phyloP scores from a whole-genome alignment of 2,329 filamentous ascomycete species.

The Aspergillus sp. region DNA sequence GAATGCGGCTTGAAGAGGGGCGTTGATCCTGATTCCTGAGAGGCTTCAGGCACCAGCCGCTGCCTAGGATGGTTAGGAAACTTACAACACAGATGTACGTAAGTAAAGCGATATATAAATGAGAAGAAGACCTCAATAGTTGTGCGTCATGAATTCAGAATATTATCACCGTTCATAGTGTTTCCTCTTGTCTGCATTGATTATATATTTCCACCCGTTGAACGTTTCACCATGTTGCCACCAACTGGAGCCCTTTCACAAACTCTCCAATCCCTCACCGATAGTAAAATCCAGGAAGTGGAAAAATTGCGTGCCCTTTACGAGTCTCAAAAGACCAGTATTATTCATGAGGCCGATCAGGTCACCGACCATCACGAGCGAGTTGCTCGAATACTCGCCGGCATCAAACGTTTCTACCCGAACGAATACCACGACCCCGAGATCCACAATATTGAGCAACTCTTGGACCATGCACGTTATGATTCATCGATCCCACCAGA shows the following conservation, averaged over 20 bases:
- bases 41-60: too few species aligned
- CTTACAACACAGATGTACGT: too few species aligned
- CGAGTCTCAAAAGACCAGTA: conserved; percentile 13
- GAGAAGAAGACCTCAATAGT: too few species aligned
- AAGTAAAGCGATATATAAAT: too few species aligned
- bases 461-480: conserved; percentile 36
- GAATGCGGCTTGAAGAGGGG: too few species aligned
- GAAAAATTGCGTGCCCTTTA: conserved; percentile 20
- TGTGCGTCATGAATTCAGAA: too few species aligned
- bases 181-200: too few species aligned
- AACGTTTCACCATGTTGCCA: too few species aligned
- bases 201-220: too few species aligned
- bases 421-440: conserved; percentile 3
- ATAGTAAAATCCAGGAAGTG: conserved; percentile 27
- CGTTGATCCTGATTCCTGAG: too few species aligned
- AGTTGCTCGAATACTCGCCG: conserved; percentile 7
- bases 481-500: conserved; percentile 34
- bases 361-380: conserved; percentile 4
- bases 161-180: too few species aligned
- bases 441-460: conserved; percentile 31
- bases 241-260: background rate
- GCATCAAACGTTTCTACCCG: conserved; percentile 13
- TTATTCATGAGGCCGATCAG: conserved; percentile 11
- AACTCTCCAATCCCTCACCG: conserved; percentile 19
- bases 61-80: too few species aligned